Percentiles rank a stretch among this genome's conserved stretches.
Evolutionary conservation across 441 rosid genomes (phyloP).

Genomic region (Arabidopsis hybrid): DNA sequence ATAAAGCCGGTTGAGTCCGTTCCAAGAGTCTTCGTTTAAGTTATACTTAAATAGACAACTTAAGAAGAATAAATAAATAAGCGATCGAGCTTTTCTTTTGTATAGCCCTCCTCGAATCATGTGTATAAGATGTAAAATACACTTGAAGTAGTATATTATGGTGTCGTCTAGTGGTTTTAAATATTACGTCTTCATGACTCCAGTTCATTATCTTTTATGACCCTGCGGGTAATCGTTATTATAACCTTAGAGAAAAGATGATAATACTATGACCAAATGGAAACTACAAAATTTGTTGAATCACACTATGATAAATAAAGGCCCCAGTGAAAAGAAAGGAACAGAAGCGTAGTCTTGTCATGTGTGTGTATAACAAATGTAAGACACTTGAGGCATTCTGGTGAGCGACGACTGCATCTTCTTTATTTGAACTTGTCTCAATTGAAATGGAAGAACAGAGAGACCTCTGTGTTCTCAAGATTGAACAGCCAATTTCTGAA

Average conservation of each 20-base stretch:
- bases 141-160: conserved; percentile 1
- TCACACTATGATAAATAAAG: conserved; percentile 20
- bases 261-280: conserved; percentile 21
- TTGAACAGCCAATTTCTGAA: conserved; percentile 98
- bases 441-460: background rate
- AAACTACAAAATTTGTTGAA: conserved; percentile 41
- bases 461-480: conserved; percentile 54
- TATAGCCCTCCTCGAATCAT: background rate
- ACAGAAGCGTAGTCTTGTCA: conserved; percentile 27
- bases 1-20: conserved; percentile 53
- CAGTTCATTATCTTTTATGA: too few relatives aligned
- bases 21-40: conserved; percentile 45
- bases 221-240: background rate
- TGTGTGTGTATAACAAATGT: background rate
- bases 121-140: conserved; percentile 19
- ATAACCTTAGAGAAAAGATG: background rate
- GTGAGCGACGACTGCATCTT: conserved; percentile 28
- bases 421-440: conserved; percentile 33
- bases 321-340: background rate
- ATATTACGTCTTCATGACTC: background rate
- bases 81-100: conserved; percentile 26
- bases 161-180: background rate
- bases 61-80: conserved; percentile 25
- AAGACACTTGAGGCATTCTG: conserved; percentile 21
- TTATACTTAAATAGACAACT: background rate